These are phyloP conservation scores for Syncephalis fuscata DNA, from an alignment of 371 early-diverging fungal species.

Conservation along the genomic window DNA sequence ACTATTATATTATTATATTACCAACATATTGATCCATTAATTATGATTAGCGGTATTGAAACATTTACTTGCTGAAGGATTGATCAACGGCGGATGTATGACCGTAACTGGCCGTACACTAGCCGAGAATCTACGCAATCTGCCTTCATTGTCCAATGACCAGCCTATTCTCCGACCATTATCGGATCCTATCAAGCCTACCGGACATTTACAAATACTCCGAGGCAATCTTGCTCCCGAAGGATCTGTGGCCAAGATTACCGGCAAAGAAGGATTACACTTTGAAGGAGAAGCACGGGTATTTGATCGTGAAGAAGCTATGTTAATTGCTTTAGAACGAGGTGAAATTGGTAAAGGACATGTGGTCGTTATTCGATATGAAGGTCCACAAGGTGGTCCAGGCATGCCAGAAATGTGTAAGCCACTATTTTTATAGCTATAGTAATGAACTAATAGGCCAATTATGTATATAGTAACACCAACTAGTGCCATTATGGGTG, in stretches of 20 bases:
- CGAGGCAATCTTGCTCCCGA: slow-evolving; percentile 91
- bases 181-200: slow-evolving; percentile 75
- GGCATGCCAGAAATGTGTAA: slow-evolving; percentile 89
- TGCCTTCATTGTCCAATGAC: slow-evolving; percentile 48
- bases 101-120: slow-evolving; percentile 91
- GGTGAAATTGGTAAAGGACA: slow-evolving; percentile 72
- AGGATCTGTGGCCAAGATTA: slow-evolving; percentile 96
- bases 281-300: slow-evolving; percentile 80
- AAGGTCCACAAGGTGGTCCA: slow-evolving; percentile 85
- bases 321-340: slow-evolving; percentile 68
- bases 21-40: slow-evolving; percentile 1
- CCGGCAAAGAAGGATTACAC: slow-evolving; percentile 88
- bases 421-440: slow-evolving; percentile 8
- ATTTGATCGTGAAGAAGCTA: slow-evolving; percentile 79
- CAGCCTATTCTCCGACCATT: slow-evolving; percentile 80
- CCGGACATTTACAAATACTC: slow-evolving; percentile 88
- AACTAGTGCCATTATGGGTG: slow-evolving; percentile 93
- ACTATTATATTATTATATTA: neutral
- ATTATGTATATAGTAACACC: slow-evolving; percentile 50
- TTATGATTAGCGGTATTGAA: slow-evolving; percentile 38
- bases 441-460: too few relatives aligned
- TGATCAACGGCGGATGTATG: slow-evolving; percentile 69
- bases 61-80: slow-evolving; percentile 58
- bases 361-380: slow-evolving; percentile 77
- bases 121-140: slow-evolving; percentile 62